Percentiles rank a stretch among this genome's conserved stretches.
Evolutionary conservation across 257 asterid species (phyloP).

Genomic region (Hygrophila difformis): DNA sequence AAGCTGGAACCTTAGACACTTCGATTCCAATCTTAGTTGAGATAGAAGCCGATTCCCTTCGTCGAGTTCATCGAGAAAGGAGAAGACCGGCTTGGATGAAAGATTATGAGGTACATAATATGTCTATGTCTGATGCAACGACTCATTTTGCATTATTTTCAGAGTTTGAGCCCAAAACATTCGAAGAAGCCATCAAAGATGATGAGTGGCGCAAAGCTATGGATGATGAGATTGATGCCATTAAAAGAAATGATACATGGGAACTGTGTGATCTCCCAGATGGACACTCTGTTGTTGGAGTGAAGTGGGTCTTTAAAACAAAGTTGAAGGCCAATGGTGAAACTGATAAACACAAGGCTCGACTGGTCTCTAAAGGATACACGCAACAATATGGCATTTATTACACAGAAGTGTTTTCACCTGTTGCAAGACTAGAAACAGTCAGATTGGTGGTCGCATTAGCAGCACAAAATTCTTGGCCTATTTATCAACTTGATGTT

Average conservation of each 20-base stretch:
- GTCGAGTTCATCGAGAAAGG: too few species aligned
- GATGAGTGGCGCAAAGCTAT: neutral
- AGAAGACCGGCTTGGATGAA: too few species aligned
- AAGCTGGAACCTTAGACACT: too few species aligned
- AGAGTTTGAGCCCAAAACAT: too few species aligned
- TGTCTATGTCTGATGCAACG: neutral
- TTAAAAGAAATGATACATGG: conserved; percentile 1
- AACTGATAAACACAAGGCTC: neutral
- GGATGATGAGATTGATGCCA: too few species aligned
- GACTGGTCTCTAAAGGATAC: neutral
- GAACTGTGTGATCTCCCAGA: neutral
- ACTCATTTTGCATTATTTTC: neutral
- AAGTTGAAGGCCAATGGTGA: too few species aligned
- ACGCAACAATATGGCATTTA: neutral
- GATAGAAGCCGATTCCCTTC: too few species aligned
- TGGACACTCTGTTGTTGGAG: neutral
- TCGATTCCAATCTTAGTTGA: too few species aligned
- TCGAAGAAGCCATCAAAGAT: neutral
- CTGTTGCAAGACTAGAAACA: too few species aligned
- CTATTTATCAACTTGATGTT: too few species aligned
- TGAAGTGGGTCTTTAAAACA: neutral
- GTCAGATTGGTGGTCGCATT: too few species aligned
- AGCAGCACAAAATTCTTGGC: conserved; percentile 6
- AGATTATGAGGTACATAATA: too few species aligned
- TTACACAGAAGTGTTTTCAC: neutral